These are phyloP conservation scores for Aspergillus heteromorphus DNA, from an alignment of 495 filamentous ascomycete species.

Conservation along the genomic window DNA sequence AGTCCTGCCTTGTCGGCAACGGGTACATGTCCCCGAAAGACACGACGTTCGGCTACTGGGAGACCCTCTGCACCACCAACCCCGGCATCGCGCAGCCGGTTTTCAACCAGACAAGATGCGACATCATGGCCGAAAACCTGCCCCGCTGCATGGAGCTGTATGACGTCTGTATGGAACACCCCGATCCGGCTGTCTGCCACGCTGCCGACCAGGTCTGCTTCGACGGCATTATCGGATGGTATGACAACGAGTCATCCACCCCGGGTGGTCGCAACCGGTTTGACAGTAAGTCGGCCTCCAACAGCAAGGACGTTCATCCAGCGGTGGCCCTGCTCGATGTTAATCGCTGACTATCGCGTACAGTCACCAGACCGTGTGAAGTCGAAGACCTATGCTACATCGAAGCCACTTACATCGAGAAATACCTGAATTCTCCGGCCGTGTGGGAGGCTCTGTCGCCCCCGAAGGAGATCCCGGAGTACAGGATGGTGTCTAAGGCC, in stretches of 20 bases:
- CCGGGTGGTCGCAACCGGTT: conserved; percentile 36
- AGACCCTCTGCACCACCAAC: conserved; percentile 42
- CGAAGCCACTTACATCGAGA: conserved; percentile 18
- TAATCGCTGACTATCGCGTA: not conserved
- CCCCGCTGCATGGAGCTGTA: conserved; percentile 36
- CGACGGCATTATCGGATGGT: conserved; percentile 27
- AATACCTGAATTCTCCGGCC: conserved; percentile 31
- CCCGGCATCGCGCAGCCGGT: conserved; percentile 32
- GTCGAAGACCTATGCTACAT: conserved; percentile 36
- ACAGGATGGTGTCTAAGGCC: conserved; percentile 13
- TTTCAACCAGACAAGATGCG: conserved; percentile 39
- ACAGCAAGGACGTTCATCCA: too few species aligned
- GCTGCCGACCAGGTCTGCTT: conserved; percentile 26
- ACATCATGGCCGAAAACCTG: conserved; percentile 37
- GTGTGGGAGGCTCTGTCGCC: conserved; percentile 30
- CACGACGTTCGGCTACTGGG: conserved; percentile 35
- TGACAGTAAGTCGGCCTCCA: conserved; percentile 28
- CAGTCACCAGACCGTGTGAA: conserved; percentile 32
- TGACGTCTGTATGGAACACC: conserved; percentile 22
- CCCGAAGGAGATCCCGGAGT: conserved; percentile 25
- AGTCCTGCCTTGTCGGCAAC: conserved; percentile 38
- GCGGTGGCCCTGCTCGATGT: too few species aligned
- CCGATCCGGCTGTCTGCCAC: conserved; percentile 26
- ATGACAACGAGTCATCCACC: conserved; percentile 27
- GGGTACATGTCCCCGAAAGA: conserved; percentile 33